These are phyloP conservation scores for Atkinsonella hypoxylon DNA, from an alignment of 2,329 filamentous ascomycete species.

Conservation along the genomic window DNA sequence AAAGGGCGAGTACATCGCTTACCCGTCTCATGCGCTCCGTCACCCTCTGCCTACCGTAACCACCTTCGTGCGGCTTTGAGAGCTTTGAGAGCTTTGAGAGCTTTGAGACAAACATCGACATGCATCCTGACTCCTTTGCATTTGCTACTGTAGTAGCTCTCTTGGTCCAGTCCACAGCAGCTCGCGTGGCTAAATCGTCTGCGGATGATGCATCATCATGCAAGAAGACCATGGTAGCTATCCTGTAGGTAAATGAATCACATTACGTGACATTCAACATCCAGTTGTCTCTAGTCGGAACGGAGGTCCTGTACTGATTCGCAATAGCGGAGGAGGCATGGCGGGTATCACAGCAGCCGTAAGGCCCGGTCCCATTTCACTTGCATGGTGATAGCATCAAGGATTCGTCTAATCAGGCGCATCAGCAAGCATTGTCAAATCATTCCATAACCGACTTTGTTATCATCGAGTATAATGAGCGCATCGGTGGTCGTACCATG, in stretches of 20 bases:
- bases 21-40: background rate
- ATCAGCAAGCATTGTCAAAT: slow-evolving; percentile 44
- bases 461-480: slow-evolving; percentile 50
- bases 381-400: background rate
- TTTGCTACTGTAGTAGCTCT: slow-evolving; percentile 3
- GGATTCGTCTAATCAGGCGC: background rate
- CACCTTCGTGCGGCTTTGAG: background rate
- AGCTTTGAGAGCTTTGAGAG: background rate
- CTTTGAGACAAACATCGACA: background rate
- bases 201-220: slow-evolving; percentile 8
- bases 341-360: slow-evolving; percentile 49
- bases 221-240: slow-evolving; percentile 19
- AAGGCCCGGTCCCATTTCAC: background rate
- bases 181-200: slow-evolving; percentile 5
- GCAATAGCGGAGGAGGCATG: slow-evolving; percentile 40
- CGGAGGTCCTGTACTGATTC: background rate
- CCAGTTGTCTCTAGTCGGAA: background rate
- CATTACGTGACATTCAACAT: background rate
- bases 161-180: slow-evolving; percentile 1
- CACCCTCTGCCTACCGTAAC: background rate
- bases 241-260: slow-evolving; percentile 13
- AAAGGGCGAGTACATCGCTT: background rate
- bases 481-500: slow-evolving; percentile 50
- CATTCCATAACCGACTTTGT: slow-evolving; percentile 51
- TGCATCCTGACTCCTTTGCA: background rate